Conservation (phyloP, 1,284 basidiomycete genomes). For the Trametes hirsuta region DNA sequence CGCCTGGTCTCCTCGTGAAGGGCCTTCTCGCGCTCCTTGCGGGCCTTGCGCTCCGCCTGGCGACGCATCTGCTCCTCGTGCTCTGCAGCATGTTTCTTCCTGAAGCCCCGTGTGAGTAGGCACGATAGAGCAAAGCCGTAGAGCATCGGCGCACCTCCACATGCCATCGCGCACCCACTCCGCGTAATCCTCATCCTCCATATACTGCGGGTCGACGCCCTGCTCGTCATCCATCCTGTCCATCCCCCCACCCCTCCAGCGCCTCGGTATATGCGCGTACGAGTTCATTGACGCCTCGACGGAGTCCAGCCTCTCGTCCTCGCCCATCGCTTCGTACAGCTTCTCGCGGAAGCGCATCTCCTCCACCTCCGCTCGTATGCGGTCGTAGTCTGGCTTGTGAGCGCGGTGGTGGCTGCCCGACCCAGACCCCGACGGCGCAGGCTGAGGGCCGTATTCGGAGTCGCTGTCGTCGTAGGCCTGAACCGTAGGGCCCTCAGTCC, state of each 20-base stretch:
- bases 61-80: conserved; percentile 62
- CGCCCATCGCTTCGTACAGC: conserved; percentile 68
- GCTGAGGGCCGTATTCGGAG: conserved; percentile 31
- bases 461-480: conserved; percentile 26
- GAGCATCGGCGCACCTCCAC: conserved; percentile 63
- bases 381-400: conserved; percentile 50
- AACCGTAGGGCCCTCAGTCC: conserved; percentile 2
- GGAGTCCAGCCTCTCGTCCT: conserved; percentile 67
- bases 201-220: conserved; percentile 54
- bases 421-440: conserved; percentile 26
- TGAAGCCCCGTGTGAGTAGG: conserved; percentile 30
- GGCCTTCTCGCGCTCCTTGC: conserved; percentile 56
- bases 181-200: conserved; percentile 86
- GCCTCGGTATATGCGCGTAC: conserved; percentile 66
- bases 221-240: conserved; percentile 53
- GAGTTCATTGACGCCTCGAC: conserved; percentile 66
- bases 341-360: conserved; percentile 69
- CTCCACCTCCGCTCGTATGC: conserved; percentile 57
- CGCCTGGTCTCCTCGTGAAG: conserved; percentile 54
- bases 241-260: conserved; percentile 49
- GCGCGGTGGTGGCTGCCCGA: conserved; percentile 20
- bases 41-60: conserved; percentile 53
- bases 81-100: conserved; percentile 68
- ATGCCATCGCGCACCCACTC: conserved; percentile 81
- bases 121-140: not conserved